These are phyloP conservation scores for Backusella tuberculispora DNA, from an alignment of 192 early-diverging fungal genomes.

Conservation along the genomic window DNA sequence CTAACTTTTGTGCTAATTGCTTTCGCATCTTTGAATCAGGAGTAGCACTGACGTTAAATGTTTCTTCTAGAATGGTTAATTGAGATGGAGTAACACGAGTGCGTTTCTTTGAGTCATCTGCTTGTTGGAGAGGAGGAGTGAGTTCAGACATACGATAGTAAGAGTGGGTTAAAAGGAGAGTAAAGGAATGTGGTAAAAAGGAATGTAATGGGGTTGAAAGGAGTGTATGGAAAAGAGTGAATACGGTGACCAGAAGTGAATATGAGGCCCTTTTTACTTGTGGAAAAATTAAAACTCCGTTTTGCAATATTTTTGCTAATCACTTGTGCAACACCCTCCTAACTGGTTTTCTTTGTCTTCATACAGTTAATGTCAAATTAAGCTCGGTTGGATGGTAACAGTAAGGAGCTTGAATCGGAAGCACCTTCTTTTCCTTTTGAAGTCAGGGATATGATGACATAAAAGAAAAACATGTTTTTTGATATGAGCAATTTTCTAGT, in stretches of 20 bases:
- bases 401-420: neutral
- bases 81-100: slow-evolving; percentile 66
- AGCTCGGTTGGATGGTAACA: slow-evolving; percentile 7
- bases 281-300: slow-evolving; percentile 8
- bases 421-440: slow-evolving; percentile 6
- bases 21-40: slow-evolving; percentile 69
- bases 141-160: neutral
- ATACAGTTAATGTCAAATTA: neutral
- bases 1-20: slow-evolving; percentile 63
- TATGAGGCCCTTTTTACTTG: neutral
- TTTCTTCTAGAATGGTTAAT: slow-evolving; percentile 64
- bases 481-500: neutral
- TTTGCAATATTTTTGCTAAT: neutral
- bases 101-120: slow-evolving; percentile 53
- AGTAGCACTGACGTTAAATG: slow-evolving; percentile 63
- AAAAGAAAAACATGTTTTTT: slow-evolving; percentile 8
- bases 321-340: neutral
- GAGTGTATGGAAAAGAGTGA: neutral
- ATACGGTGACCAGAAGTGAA: neutral
- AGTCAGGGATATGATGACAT: neutral
- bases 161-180: slow-evolving; percentile 8
- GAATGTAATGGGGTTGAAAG: neutral
- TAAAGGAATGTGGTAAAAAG: slow-evolving; percentile 18
- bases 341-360: neutral
- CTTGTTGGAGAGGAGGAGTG: slow-evolving; percentile 6